Evolutionary conservation across 2,329 filamentous ascomycete genomes (phyloP).

Genomic region (Venturiaceae sp.): DNA sequence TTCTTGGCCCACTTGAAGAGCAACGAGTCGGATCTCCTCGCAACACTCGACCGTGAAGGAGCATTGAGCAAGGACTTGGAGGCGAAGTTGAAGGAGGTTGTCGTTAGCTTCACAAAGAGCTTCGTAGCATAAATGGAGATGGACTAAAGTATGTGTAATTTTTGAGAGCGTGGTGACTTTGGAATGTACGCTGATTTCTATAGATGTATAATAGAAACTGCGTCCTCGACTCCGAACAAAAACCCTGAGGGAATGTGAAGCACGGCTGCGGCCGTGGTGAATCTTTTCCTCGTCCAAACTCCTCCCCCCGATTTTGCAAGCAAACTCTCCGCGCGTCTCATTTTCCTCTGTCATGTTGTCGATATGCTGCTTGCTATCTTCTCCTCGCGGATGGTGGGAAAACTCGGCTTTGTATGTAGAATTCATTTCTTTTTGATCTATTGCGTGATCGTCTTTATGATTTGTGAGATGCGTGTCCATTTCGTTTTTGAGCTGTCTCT

Average conservation of each 20-base stretch:
- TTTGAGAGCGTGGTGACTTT: background rate
- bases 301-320: background rate
- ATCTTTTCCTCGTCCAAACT: background rate
- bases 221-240: background rate
- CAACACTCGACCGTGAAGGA: constrained; percentile 91
- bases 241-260: background rate
- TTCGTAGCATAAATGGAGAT: constrained; percentile 41
- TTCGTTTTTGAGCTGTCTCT: too few species aligned
- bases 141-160: background rate
- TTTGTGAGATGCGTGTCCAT: background rate
- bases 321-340: background rate
- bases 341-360: background rate
- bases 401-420: background rate
- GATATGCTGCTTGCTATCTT: background rate
- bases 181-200: background rate
- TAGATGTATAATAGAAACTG: constrained; percentile 2
- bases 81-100: constrained; percentile 68
- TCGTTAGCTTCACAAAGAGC: constrained; percentile 82
- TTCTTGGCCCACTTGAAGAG: constrained; percentile 86
- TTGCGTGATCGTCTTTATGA: background rate
- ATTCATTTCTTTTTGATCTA: background rate
- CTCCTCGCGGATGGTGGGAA: background rate
- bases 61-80: constrained; percentile 91
- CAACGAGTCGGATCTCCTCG: constrained; percentile 76
- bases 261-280: background rate